Percentiles rank a stretch among this genome's conserved stretches.
Conservation (phyloP, 2,329 filamentous ascomycete genomes). For the Paecilomyces sp. region DNA sequence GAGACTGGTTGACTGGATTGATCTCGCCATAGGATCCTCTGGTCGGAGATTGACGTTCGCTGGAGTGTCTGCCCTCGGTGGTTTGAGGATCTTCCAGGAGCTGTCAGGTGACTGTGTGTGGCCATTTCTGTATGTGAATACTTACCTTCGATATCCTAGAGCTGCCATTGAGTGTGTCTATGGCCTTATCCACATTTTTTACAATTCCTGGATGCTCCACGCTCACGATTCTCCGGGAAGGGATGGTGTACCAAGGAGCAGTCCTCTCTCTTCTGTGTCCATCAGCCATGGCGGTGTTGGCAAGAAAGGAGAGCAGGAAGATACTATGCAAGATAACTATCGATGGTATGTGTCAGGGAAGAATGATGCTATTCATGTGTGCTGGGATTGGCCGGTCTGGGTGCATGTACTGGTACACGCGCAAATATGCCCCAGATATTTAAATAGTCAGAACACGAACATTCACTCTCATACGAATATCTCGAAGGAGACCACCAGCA, state of each 20-base stretch:
- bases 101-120: constrained; percentile 1
- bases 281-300: constrained; percentile 12
- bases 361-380: constrained; percentile 3
- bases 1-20: constrained; percentile 68
- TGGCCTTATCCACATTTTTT: constrained; percentile 56
- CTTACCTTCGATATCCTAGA: constrained; percentile 47
- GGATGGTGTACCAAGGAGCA: constrained; percentile 46
- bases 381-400: not conserved
- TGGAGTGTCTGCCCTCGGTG: constrained; percentile 39
- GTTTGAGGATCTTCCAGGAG: constrained; percentile 36
- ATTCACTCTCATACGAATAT: not conserved
- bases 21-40: constrained; percentile 70
- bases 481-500: not conserved
- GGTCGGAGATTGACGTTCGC: constrained; percentile 70
- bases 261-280: constrained; percentile 15
- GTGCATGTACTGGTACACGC: not conserved
- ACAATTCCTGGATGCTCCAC: constrained; percentile 63
- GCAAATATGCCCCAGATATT: not conserved
- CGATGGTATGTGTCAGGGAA: not conserved
- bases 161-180: constrained; percentile 55
- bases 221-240: constrained; percentile 47
- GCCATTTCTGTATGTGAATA: not conserved
- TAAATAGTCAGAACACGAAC: not conserved
- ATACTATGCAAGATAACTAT: not conserved
- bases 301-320: not conserved